Percentiles rank a stretch among this genome's conserved stretches.
These are phyloP conservation scores for Closterium sp. DNA, from an alignment of 139 green algal genomes.

Conservation along the genomic window DNA sequence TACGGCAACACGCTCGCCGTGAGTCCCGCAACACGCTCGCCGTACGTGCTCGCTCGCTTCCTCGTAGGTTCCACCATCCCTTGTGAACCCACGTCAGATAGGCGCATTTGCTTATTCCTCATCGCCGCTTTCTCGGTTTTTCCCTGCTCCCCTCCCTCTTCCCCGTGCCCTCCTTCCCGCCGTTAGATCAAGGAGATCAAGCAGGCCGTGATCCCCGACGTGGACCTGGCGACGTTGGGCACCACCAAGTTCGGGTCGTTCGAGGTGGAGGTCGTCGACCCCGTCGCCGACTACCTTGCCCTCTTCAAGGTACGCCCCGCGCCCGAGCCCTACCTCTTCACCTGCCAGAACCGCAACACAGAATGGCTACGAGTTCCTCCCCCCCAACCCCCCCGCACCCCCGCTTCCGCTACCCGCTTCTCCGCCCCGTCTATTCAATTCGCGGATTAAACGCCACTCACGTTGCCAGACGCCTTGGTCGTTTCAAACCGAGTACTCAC, in stretches of 20 bases:
- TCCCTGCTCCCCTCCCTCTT: not conserved
- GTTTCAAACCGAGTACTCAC: no score
- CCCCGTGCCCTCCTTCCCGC: not conserved
- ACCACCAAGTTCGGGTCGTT: conserved; percentile 81
- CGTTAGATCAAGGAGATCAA: conserved; percentile 73
- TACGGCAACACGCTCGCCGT: conserved; percentile 81
- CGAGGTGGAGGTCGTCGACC: conserved; percentile 94
- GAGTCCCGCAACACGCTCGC: not conserved
- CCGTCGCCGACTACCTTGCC: conserved; percentile 88
- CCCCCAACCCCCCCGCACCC: no score
- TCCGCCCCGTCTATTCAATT: no score
- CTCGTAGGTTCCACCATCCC: no score
- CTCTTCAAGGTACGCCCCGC: conserved; percentile 45
- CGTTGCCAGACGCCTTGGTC: no score
- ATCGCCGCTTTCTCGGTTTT: no score
- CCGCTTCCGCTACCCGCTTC: no score
- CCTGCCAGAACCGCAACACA: not conserved
- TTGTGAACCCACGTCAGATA: no score
- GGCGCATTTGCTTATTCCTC: no score
- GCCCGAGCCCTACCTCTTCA: no score
- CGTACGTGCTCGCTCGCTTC: not conserved
- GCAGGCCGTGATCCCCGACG: conserved; percentile 87
- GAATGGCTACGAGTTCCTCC: not conserved
- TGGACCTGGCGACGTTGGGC: conserved; percentile 83
- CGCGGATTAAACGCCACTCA: no score